A percentile compares a stretch with the other conserved stretches of the same genome.
These are phyloP conservation scores for Boletus rubropictus DNA, from an alignment of 768 basidiomycete genomes.

Conservation along the genomic window DNA sequence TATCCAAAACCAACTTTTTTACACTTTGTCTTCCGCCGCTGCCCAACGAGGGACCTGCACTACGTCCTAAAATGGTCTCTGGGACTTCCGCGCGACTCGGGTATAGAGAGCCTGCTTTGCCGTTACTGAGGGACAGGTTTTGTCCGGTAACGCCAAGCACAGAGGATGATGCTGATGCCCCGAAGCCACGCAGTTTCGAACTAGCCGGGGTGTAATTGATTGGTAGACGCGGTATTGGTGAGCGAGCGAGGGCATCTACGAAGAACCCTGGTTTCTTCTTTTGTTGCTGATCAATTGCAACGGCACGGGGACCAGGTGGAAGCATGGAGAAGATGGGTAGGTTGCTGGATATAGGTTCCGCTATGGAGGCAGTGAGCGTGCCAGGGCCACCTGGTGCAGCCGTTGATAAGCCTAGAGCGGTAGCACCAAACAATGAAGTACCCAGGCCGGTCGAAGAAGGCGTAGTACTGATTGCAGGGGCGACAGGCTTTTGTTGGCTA, in stretches of 20 bases:
- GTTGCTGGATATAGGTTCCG: conserved; percentile 72
- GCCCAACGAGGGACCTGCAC: conserved; percentile 59
- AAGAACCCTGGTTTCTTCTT: conserved; percentile 79
- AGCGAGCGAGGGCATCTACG: conserved; percentile 69
- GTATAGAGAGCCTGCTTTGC: conserved; percentile 51
- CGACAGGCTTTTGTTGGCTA: conserved; percentile 43
- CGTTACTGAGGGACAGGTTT: conserved; percentile 44
- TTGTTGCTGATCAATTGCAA: conserved; percentile 52
- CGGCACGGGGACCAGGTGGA: conserved; percentile 61
- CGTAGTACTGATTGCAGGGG: conserved; percentile 42
- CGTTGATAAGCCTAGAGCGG: conserved; percentile 36
- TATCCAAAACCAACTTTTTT: conserved; percentile 88
- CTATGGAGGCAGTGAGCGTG: conserved; percentile 77
- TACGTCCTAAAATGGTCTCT: conserved; percentile 55
- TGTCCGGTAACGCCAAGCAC: conserved; percentile 28
- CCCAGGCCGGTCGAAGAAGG: conserved; percentile 36
- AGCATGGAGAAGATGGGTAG: conserved; percentile 72
- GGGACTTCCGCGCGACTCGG: conserved; percentile 49
- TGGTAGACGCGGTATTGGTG: conserved; percentile 59
- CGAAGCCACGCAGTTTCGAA: conserved; percentile 68
- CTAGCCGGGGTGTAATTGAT: conserved; percentile 59
- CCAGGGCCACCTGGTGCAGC: conserved; percentile 47
- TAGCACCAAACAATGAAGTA: conserved; percentile 37
- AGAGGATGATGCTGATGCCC: conserved; percentile 37
- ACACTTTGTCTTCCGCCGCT: conserved; percentile 74